Base-by-base conservation (phyloP, 2,329 filamentous ascomycete genomes). In the Penicillium polonicum region DNA sequence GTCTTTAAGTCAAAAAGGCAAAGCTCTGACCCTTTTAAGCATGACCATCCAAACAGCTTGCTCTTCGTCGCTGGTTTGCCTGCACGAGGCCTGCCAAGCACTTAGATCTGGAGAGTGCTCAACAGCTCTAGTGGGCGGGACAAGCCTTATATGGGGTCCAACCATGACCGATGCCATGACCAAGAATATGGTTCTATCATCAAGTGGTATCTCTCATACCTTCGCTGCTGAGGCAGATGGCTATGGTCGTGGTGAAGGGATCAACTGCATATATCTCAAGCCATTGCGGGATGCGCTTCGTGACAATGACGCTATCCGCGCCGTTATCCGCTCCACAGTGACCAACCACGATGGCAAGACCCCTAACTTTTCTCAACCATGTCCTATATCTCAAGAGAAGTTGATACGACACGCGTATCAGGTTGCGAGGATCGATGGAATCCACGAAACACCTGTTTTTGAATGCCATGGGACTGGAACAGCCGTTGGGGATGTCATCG, bases 201-300 rank as follows among this genome's bases (percentile, higher is more conserved):
- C 72, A 0, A 74, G 71, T 13, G 81, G 81, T 0, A 65, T 72
- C 9, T 83, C 80, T 55, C 79, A 78, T 42, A 72, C 78, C 2
- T 82, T 80, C 52, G 78, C 80, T 50, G 71, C 72, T 5, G 53
- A 66, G 3, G 82, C 80, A 0, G 77, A 82, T 64, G 81, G 82
- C 0, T 84, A 83, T 61, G 82, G 77, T 42, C 75, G 82, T 13
- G 79, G 72, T 1, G 82, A 84, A 52, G 81, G 74, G 4, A 70
- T 76, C n/a, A 80, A 72, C 0, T 69, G 76, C 17, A 65, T 84
- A 3, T 71, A 80, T 10, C 59, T 84, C 19, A 83, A 83, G 63
- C 65, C 67, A 5, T 61, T 83, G 1, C 67, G 71, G 1, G 70
- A 78, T 45, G 83, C 83, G 2, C 45, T 80, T 10, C 71, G 71